Evolutionary conservation across 495 filamentous ascomycete genomes (phyloP), one percentile per base, ranked within the genome.

Genomic region (Chlorociboria aeruginascens): DNA sequence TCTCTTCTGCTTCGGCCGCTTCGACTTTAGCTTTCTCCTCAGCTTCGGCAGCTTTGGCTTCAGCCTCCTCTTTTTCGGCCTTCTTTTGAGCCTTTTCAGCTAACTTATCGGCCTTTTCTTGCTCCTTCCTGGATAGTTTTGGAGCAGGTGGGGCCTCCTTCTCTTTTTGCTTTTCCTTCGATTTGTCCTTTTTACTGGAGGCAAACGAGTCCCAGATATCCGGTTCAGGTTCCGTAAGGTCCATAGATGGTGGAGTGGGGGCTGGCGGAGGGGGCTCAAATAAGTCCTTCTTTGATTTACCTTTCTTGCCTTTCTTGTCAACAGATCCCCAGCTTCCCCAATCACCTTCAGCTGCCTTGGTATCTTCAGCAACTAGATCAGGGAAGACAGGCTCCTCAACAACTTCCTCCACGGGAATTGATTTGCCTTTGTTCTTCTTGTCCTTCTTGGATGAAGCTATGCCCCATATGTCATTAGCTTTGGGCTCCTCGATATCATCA

Each of bases 401-500:
- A 12, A 64, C 55, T 13, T 68, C 54, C 48, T 69, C 67, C 14
- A 72, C 50, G 0, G 64, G 62, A n/a, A 56, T 40, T 25, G 65
- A 68, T 52, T 66, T 66, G 40, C 50, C 32, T 50, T 65, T 65
- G 20, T 70, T 70, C 53, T 69, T 70, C 40, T 62, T 63, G 29
- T 63, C 57, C 46, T 67, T 69, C 39, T 63, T 64, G 9, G 64
- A 62, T 20, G 57, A 59, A 29, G 57, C 45, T 3, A 52, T 32
- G 12, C 57, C 66, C 68, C 65, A 69, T n/a, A 55, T 52, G 45
- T 71, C 67, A 17, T 69, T 65, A 6, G 56, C 50, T 32, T 62
- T 65, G 13, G 66, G 69, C 45, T 73, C 68, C 46, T 72, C 69
- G 42, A 69, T 66, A 7, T 59, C 56, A 48, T 70, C 70, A 7